Evolutionary conservation across 1,139 yeast genomes (phyloP), one percentile per base, ranked within the genome.

Genomic region (Candida tetrigidarum): DNA sequence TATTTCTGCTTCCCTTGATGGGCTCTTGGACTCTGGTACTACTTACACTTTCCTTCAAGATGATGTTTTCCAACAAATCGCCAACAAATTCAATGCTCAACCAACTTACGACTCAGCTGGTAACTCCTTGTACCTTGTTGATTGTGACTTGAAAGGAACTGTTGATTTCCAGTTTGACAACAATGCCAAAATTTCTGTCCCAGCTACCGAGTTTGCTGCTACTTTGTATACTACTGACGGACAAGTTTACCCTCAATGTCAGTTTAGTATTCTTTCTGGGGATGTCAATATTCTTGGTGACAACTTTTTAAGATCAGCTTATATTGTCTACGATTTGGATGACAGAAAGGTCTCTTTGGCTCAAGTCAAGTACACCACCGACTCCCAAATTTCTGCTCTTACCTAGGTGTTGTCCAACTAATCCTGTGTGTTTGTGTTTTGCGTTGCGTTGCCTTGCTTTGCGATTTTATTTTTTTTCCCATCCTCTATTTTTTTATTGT

Each of bases 291-390:
- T 56, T 26, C 56, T 64, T 44, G 71, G 71, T 25, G 69, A 62
- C 42, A 57, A 61, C 44, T 64, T 66, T 46, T 61, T 67, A 56
- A 57, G 69, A 53, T 50, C 51, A 29, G 66, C 67, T 5, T 64
- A 66, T 49, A 52, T 60, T 28, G 62, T 61, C 34, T 64, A 56
- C 49, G 61, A 67, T 43, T 59, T 65, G 39, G 65, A 63, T 11
- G 68, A 55, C 41, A 49, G 49, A 22, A 50, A 53, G 11, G 55
- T 65, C 37, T 55, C 63, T 4, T 33, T 66, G 30, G 70, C 67
- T 11, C 67, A 58, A 46, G 67, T 51, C 23, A 55, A 53, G 39
- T 58, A 59, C 44, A 52, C 61, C 35, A 26, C 42, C 19, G 41
- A 39, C 15, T 37, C 50, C 8, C 37, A 38, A 28, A 42, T 47